Base-by-base conservation (phyloP, 495 filamentous ascomycete species). In the Sordaria brevicollis region DNA sequence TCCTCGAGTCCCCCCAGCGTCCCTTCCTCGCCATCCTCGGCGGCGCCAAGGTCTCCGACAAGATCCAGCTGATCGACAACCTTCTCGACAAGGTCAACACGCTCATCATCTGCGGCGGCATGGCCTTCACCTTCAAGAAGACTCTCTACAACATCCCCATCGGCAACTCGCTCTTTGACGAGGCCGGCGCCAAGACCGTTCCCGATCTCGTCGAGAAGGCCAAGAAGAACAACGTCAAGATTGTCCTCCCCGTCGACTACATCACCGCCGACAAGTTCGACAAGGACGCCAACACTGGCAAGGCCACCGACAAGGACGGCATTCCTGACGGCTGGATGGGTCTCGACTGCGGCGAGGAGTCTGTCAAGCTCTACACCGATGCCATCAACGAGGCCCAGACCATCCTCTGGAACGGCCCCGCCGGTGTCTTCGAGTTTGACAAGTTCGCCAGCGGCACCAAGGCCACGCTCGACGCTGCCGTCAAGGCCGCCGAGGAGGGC, bases 121-220 rank as follows among this genome's bases (percentile, higher is more conserved):
- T 99, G 95, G 93, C 95, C 35, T 99, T 97, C 88, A 99, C 95
- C 71, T 98, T 99, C 89, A 98, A 98, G 90, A 99, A 99, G 88
- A 94, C 93, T 41, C 86, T 98, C 41, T 89, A 97, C 82, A 84
- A 86, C 76, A 89, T 99, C 68, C 86, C 89, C 83, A 99, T 99
- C 74, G 95, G 95, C 66, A 92, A 89, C 86, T 91, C 88, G 54
- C 86, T 98, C 68, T 99, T 97, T 80, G 95, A 99, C 79, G 94
- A 97, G 83, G 91, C 89, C 21, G 95, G 95, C 68, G 88, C 91
- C 85, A 94, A 97, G 90, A 97, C 91, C 21, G 96, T 97, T 57
- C 89, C 82, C 69, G 86, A 92, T 71, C 86, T 99, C 71, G 85
- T 96, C 69, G 89, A 95, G 83, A 99, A 98, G 89, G 95, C 95